A percentile compares a stretch with the other conserved stretches of the same genome.
These are phyloP conservation scores for Myriosclerotinia duriaeana DNA, from an alignment of 2,329 filamentous ascomycete species.

Conservation along the genomic window DNA sequence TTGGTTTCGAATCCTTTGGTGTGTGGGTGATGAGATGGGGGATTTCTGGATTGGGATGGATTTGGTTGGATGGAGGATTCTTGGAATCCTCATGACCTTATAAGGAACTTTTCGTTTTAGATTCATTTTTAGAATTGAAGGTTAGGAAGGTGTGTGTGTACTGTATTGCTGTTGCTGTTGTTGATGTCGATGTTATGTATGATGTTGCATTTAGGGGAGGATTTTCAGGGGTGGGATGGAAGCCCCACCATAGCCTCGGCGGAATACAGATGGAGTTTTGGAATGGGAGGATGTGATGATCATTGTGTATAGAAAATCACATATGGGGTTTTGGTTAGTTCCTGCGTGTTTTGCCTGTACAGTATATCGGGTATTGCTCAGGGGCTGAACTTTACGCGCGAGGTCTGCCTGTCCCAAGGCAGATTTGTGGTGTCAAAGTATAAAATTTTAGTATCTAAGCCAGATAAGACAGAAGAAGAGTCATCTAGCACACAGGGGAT, in stretches of 20 bases:
- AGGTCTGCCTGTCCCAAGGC: slow-evolving; percentile 14
- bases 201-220: slow-evolving; percentile 3
- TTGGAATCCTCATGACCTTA: not conserved
- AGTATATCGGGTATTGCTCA: not conserved
- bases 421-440: not conserved
- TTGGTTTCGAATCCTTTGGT: slow-evolving; percentile 19
- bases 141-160: not conserved
- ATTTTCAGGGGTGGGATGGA: not conserved
- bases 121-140: slow-evolving; percentile 18
- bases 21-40: not conserved
- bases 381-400: not conserved
- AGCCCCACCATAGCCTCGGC: slow-evolving; percentile 17
- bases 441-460: not conserved
- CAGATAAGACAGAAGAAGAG: not conserved
- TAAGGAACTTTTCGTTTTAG: slow-evolving; percentile 1
- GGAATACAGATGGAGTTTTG: slow-evolving; percentile 12
- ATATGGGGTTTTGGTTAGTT: not conserved
- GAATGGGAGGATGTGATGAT: not conserved
- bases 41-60: not conserved
- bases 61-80: not conserved
- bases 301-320: not conserved
- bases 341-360: not conserved
- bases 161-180: too few relatives aligned
- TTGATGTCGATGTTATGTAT: not conserved
- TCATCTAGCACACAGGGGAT: not conserved